Percentiles rank a stretch among this genome's conserved stretches.
phyloP scores from a whole-genome alignment of 768 basidiomycete genomes.

The Lactarius evosmus region DNA sequence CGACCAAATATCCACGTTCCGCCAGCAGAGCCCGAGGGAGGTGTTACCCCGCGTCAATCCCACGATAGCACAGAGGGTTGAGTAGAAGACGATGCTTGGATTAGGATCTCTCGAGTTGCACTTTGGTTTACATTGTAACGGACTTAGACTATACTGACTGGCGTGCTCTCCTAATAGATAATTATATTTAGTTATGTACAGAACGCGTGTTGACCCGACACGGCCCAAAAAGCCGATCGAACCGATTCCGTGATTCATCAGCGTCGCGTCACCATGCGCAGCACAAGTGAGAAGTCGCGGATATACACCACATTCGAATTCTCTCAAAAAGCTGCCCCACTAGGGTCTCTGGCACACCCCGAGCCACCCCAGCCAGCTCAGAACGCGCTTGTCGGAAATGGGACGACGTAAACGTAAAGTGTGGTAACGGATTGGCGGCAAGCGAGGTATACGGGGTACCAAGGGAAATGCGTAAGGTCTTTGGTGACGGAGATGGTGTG shows the following conservation, averaged over 20 bases:
- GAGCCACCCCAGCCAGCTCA: background rate
- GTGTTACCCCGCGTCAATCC: background rate
- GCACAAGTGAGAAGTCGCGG: slow-evolving; percentile 8
- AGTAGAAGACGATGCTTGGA: background rate
- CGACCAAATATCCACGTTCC: slow-evolving; percentile 26
- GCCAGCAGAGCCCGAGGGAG: slow-evolving; percentile 12
- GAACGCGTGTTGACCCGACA: background rate
- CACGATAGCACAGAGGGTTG: slow-evolving; percentile 10
- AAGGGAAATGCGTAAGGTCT: slow-evolving; percentile 19
- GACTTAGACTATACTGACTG: background rate
- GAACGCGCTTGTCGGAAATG: background rate
- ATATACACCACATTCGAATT: slow-evolving; percentile 12
- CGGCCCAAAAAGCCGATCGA: background rate
- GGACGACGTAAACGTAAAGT: slow-evolving; percentile 19
- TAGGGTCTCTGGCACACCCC: background rate
- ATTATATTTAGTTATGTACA: background rate
- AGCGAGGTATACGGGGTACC: slow-evolving; percentile 22
- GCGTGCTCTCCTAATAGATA: background rate
- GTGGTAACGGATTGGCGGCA: slow-evolving; percentile 8
- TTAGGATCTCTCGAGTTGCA: background rate
- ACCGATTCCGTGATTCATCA: background rate
- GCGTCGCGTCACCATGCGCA: slow-evolving; percentile 1
- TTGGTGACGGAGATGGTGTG: slow-evolving; percentile 10
- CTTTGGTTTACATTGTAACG: background rate
- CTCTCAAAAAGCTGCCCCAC: background rate